Base-by-base conservation (phyloP, 306 rosid genomes). In the Cicer arietinum region DNA sequence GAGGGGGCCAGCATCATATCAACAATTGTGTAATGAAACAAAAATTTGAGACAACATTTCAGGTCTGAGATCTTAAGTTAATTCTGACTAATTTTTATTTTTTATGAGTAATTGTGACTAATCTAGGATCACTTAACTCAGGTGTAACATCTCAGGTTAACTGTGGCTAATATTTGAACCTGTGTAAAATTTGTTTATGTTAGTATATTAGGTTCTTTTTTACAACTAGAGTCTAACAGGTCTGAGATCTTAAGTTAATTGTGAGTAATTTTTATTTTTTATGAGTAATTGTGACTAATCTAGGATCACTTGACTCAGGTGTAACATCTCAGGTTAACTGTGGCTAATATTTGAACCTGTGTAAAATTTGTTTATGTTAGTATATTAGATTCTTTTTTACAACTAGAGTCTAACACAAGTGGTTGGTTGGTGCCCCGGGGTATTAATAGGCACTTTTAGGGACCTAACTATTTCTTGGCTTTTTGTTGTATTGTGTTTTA, bases 401-500 rank as follows among this genome's bases (percentile, higher is more conserved):
- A 5, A 30, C 37, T 30, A 30, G 37, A 30, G 37, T 30, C 5
- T 30, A 30, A 30, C 0, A 6, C 37, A 30, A 30, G 37, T 30
- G 37, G 37, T 30, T 30, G 37, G 37, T 30, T 30, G 37, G 6
- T 30, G 37, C 30, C 30, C 30, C 2, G 3, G 30, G 30, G 37
- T 3, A 30, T 30, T 30, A 30, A 30, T 51, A 52, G 22, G 6
- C 17, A 14, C 18, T 60, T 35, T 60, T 65, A 40, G 76, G 43
- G 48, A 47, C 45, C 22, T 63, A 53, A 78, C 14, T 43, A 10
- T 53, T 37, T 75, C 40, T 64, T 62, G 17, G 1, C 45, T 67
- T 6, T 18, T 51, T 61, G 60, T 56, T 66, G 52, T 58, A 2
- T 52, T 82, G 59, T 72, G 35, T 58, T 6, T 10, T 68, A 92